Conservation (phyloP, 805 yeast genomes). For the Starmerella kuoi region DNA sequence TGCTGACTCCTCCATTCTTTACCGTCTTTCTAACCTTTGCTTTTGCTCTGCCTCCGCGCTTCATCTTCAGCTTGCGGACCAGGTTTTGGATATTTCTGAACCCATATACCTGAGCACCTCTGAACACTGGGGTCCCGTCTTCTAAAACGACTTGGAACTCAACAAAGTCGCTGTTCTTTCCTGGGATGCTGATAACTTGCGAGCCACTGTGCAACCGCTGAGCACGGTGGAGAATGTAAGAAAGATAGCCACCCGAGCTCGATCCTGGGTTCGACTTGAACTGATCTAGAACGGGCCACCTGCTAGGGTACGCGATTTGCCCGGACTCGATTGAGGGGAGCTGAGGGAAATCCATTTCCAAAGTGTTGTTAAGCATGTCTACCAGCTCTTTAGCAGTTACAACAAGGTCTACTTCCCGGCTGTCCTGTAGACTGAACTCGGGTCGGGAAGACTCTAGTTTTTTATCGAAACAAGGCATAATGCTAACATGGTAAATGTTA, state of each 20-base stretch:
- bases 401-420: slow-evolving; percentile 79
- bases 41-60: slow-evolving; percentile 13
- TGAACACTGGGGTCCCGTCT: slow-evolving; percentile 34
- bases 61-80: slow-evolving; percentile 58
- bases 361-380: slow-evolving; percentile 48
- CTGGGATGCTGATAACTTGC: slow-evolving; percentile 35
- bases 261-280: slow-evolving; percentile 74
- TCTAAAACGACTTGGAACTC: slow-evolving; percentile 47
- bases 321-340: slow-evolving; percentile 7
- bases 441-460: slow-evolving; percentile 87
- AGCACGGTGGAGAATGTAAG: slow-evolving; percentile 40
- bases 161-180: slow-evolving; percentile 64
- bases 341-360: slow-evolving; percentile 26
- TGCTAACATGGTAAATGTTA: slow-evolving; percentile 61
- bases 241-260: slow-evolving; percentile 81
- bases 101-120: slow-evolving; percentile 69
- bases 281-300: slow-evolving; percentile 51
- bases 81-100: slow-evolving; percentile 89
- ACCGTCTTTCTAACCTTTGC: slow-evolving; percentile 18
- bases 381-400: slow-evolving; percentile 81
- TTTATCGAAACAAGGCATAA: slow-evolving; percentile 97
- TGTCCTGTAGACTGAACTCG: slow-evolving; percentile 37
- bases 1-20: background rate
- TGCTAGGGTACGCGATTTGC: slow-evolving; percentile 31
- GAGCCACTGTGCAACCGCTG: slow-evolving; percentile 19